These are phyloP conservation scores for Cladosporium sp. DNA, from an alignment of 2,329 filamentous ascomycete species.

Conservation along the genomic window DNA sequence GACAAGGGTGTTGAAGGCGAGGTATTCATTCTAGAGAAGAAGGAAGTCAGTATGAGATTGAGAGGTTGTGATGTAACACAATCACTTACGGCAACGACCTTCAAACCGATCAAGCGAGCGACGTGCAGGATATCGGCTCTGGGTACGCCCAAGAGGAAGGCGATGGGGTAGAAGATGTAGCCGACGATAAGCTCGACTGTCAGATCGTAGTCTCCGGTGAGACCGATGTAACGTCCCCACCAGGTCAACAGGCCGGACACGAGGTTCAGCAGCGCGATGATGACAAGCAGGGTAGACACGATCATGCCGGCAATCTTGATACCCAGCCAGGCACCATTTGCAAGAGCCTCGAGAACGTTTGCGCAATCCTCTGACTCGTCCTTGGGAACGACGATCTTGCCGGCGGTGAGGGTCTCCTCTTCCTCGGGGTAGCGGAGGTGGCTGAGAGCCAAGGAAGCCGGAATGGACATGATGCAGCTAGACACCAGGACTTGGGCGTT, in stretches of 20 bases:
- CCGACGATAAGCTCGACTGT: slow-evolving; percentile 72
- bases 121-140: slow-evolving; percentile 64
- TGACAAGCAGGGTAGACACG: slow-evolving; percentile 71
- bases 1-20: slow-evolving; percentile 61
- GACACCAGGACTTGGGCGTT: slow-evolving; percentile 83
- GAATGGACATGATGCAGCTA: slow-evolving; percentile 93
- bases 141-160: slow-evolving; percentile 77
- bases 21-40: slow-evolving; percentile 67
- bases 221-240: slow-evolving; percentile 77
- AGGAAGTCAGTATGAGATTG: slow-evolving; percentile 2
- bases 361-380: slow-evolving; percentile 70
- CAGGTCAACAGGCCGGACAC: slow-evolving; percentile 74
- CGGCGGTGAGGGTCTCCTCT: slow-evolving; percentile 79
- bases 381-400: slow-evolving; percentile 74
- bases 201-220: slow-evolving; percentile 61
- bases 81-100: slow-evolving; percentile 65
- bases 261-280: slow-evolving; percentile 71
- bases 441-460: slow-evolving; percentile 80
- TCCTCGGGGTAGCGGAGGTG: slow-evolving; percentile 88
- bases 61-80: no score
- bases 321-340: slow-evolving; percentile 79
- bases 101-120: slow-evolving; percentile 73
- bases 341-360: slow-evolving; percentile 80
- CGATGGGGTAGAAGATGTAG: slow-evolving; percentile 72
- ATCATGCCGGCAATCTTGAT: slow-evolving; percentile 86